Conservation (phyloP, 352 stramenopile genomes). For the Phytopythium aichiense region DNA sequence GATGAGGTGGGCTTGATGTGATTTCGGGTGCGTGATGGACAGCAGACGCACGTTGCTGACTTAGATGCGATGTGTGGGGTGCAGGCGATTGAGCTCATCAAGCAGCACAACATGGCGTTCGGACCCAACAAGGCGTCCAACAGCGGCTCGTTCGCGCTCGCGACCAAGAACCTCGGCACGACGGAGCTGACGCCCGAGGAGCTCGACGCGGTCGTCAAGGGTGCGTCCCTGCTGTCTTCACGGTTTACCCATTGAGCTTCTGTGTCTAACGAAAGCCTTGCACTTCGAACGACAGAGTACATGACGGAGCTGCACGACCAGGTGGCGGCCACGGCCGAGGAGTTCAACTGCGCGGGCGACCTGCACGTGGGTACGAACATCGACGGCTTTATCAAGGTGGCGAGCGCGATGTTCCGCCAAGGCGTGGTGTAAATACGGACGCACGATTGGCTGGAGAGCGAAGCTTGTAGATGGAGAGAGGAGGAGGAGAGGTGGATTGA, state of each 20-base stretch:
- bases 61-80: background rate
- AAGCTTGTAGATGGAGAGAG: background rate
- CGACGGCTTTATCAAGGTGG: conserved; percentile 95
- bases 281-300: conserved; percentile 42
- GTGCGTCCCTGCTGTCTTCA: conserved; percentile 16
- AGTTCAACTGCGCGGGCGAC: conserved; percentile 77
- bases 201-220: conserved; percentile 71
- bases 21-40: background rate
- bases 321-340: conserved; percentile 59
- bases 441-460: background rate
- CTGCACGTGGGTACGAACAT: conserved; percentile 94
- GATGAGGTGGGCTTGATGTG: conserved; percentile 32
- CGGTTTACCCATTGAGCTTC: background rate
- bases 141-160: conserved; percentile 68
- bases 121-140: conserved; percentile 86
- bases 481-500: background rate
- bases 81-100: conserved; percentile 72
- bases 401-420: conserved; percentile 96
- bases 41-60: background rate
- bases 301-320: conserved; percentile 73
- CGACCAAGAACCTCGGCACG: conserved; percentile 52
- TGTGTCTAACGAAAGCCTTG: conserved; percentile 4
- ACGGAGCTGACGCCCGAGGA: conserved; percentile 54
- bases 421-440: conserved; percentile 88
- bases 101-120: conserved; percentile 80